Conservation (phyloP, 73 alveolate species). For the Paramecium tetraurelia region DNA sequence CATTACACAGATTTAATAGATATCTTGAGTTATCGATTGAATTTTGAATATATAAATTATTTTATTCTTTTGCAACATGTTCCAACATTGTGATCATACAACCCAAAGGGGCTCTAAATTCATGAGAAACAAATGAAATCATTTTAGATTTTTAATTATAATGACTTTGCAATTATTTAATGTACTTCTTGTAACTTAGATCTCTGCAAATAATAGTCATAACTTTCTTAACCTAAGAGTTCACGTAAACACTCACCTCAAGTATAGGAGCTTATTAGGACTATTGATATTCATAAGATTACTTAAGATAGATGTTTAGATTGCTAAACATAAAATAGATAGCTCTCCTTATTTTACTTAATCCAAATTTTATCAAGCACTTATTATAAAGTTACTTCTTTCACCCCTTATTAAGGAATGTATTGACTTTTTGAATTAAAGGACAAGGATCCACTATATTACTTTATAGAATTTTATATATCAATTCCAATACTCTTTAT, state of each 20-base stretch:
- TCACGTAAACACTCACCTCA: not conserved
- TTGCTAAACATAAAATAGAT: not conserved
- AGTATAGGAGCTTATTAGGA: not conserved
- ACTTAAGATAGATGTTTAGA: not conserved
- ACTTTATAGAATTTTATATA: not conserved
- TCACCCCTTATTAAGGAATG: not conserved
- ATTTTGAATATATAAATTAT: not conserved
- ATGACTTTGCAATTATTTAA: not conserved
- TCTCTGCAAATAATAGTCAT: constrained; percentile 6
- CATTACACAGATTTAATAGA: constrained; percentile 34
- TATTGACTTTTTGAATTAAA: not conserved
- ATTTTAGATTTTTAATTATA: constrained; percentile 11
- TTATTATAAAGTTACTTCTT: not conserved
- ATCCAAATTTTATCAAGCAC: not conserved
- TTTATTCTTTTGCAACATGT: not conserved
- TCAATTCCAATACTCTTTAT: not conserved
- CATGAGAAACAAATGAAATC: constrained; percentile 54
- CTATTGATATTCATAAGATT: not conserved
- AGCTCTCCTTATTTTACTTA: not conserved
- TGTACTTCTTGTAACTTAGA: not conserved
- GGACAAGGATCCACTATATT: not conserved
- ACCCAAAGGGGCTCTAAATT: constrained; percentile 44
- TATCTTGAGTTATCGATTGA: constrained; percentile 36
- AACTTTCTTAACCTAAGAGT: not conserved
- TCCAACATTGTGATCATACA: constrained; percentile 4